Evolutionary conservation across 1,284 basidiomycete genomes (phyloP).

Genomic region (Leccinum solheimii): DNA sequence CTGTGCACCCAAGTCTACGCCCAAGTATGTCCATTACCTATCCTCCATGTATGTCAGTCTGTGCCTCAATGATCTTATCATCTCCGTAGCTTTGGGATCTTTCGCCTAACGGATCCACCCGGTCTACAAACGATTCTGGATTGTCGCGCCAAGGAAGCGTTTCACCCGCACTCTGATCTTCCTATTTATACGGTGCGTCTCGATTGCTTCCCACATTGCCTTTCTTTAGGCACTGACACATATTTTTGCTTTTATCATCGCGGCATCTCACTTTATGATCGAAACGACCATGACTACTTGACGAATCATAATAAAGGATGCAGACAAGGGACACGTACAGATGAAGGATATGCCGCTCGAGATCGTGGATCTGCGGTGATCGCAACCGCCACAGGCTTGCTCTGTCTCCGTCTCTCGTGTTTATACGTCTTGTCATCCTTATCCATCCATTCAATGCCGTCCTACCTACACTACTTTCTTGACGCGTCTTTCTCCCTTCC

Average conservation of each 20-base stretch:
- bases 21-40: conserved; percentile 52
- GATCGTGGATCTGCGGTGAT: conserved; percentile 67
- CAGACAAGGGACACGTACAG: conserved; percentile 79
- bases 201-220: not conserved
- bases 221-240: not conserved
- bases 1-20: conserved; percentile 77
- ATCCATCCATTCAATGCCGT: not conserved
- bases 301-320: conserved; percentile 47
- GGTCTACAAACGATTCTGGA: conserved; percentile 70
- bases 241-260: not conserved
- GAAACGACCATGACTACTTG: not conserved
- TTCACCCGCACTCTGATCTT: conserved; percentile 80
- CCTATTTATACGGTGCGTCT: conserved; percentile 77
- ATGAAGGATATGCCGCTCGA: conserved; percentile 69
- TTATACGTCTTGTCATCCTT: not conserved
- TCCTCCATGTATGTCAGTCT: not conserved
- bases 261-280: not conserved
- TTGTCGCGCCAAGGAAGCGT: conserved; percentile 71
- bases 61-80: not conserved
- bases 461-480: conserved; percentile 7
- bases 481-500: not conserved
- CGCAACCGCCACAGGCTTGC: not conserved
- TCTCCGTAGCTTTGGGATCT: conserved; percentile 71
- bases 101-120: conserved; percentile 82
- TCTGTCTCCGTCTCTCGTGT: not conserved